Base-by-base conservation (phyloP, 169 alveolate species). In the Plasmodium coatneyi region DNA sequence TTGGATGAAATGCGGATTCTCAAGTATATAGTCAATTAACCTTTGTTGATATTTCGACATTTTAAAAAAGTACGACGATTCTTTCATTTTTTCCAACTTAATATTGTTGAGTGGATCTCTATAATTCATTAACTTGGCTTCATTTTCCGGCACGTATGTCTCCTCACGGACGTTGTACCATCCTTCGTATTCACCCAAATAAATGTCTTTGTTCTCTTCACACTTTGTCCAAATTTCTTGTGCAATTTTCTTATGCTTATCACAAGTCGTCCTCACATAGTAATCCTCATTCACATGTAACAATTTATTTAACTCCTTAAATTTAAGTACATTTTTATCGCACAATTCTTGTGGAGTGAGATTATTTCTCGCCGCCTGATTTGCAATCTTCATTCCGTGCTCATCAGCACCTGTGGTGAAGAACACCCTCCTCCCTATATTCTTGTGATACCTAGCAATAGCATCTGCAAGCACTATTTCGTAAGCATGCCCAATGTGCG, bases 141-240 rank as follows among this genome's bases (percentile, higher is more conserved):
- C 99, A 19, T 92, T 93, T 83, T 97, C 99, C 0, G 99, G 95
- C 9, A 98, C 87, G 84, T 97, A 98, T 30, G 98, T 96, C 82
- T 98, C 99, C 95, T 98, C 99, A n/a, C 99, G 95, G 28, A 96
- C 98, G 56, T 96, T 95, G 92, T 98, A 98, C 99, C 99, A 98
- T 36, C 98, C 98, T 56, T 91, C 95, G 93, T 98, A 98, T 66
- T 95, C 96, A 22, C 98, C 98, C 30, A 96, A 83, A 79, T 97
- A 97, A 39, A 97, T 97, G 79, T 97, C 98, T 3, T 99, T 99
- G 60, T 94, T 92, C 22, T 83, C 92, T 79, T 74, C 79, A 70
- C 96, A 95, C n/a, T 41, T 84, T 72, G 79, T 76, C 99, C 98
- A 98, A 36, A 97, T 82, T 91, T 94, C 93, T 95, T 95, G 96